Evolutionary conservation across 768 basidiomycete genomes (phyloP).

Genomic region (Suillus subaureus): DNA sequence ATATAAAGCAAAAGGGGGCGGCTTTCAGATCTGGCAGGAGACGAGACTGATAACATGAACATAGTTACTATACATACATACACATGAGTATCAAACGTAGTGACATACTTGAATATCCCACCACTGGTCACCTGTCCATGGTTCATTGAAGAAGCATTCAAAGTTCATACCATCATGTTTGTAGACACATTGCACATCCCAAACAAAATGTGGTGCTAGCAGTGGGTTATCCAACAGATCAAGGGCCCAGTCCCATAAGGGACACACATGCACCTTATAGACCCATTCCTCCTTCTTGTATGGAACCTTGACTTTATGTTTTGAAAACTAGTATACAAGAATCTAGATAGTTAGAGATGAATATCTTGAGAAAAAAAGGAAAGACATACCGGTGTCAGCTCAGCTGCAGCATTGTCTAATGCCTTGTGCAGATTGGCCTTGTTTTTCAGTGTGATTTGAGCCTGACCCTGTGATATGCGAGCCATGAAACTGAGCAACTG

Average conservation of each 20-base stretch:
- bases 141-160: constrained; percentile 34
- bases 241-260: constrained; percentile 14
- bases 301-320: constrained; percentile 4
- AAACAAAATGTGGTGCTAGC: constrained; percentile 24
- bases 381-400: constrained; percentile 10
- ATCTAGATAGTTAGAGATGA: neutral
- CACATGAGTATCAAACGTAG: neutral
- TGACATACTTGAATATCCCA: constrained; percentile 40
- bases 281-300: constrained; percentile 8
- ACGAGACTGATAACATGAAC: neutral
- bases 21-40: neutral
- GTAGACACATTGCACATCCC: constrained; percentile 34
- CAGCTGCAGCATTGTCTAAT: constrained; percentile 6
- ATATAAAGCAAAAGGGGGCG: constrained; percentile 29
- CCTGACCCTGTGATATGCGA: too few relatives aligned
- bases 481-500: too few relatives aligned
- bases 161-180: constrained; percentile 29
- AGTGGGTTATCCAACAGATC: constrained; percentile 7
- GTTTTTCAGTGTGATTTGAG: too few relatives aligned
- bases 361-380: neutral
- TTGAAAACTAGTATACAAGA: constrained; percentile 6
- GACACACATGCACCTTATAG: neutral
- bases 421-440: neutral
- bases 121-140: constrained; percentile 38
- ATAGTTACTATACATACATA: neutral